Conservation (phyloP, 495 filamentous ascomycete genomes). For the Venustampulla echinocandica region DNA sequence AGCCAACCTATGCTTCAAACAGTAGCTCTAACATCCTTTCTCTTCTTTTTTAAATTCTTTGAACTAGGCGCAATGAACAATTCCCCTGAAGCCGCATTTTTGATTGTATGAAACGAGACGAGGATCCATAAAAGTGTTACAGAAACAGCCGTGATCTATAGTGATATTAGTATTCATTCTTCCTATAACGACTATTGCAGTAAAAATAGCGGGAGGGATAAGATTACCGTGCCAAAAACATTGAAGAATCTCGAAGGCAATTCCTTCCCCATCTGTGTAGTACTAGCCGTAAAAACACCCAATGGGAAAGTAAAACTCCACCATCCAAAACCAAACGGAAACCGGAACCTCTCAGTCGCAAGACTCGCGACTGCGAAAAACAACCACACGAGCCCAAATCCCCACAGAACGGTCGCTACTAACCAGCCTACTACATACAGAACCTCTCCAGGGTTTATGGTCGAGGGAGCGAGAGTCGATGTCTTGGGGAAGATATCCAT, state of each 20-base stretch:
- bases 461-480: slow-evolving; percentile 29
- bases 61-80: background rate
- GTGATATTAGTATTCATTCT: background rate
- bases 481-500: slow-evolving; percentile 41
- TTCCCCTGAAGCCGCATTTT: background rate
- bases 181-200: too few species aligned
- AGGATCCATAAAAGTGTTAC: background rate
- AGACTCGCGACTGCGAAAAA: slow-evolving; percentile 46
- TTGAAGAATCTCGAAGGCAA: slow-evolving; percentile 45
- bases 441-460: slow-evolving; percentile 34
- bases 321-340: slow-evolving; percentile 63
- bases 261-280: slow-evolving; percentile 39
- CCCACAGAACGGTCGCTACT: slow-evolving; percentile 48
- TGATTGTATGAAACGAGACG: background rate
- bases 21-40: background rate
- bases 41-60: background rate
- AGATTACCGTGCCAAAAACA: slow-evolving; percentile 39
- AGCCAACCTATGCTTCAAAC: background rate
- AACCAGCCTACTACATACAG: slow-evolving; percentile 47
- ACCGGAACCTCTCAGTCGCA: slow-evolving; percentile 41
- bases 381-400: slow-evolving; percentile 53
- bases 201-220: background rate
- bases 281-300: slow-evolving; percentile 45
- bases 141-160: background rate
- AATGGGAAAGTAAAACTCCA: slow-evolving; percentile 60